Evolutionary conservation across 139 green algal genomes (phyloP).

Genomic region (Raphidocelis subcapitata): DNA sequence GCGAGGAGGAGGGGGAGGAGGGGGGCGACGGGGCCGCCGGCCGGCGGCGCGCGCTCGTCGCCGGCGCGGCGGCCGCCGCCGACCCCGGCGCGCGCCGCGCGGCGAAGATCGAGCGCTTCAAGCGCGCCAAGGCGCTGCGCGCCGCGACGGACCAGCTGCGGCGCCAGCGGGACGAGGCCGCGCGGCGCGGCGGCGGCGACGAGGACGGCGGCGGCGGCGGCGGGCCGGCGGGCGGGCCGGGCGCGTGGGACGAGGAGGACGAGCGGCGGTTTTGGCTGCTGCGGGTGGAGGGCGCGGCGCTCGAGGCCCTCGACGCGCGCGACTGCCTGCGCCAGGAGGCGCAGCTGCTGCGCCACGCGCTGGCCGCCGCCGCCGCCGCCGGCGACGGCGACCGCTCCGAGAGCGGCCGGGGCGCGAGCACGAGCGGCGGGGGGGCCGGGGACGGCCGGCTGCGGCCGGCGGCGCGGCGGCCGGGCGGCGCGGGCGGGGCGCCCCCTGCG

Average conservation of each 20-base stretch:
- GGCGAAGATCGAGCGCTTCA: constrained; percentile 66
- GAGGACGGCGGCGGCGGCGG: constrained; percentile 25
- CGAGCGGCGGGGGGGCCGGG: background rate
- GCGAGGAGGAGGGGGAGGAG: background rate
- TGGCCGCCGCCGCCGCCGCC: constrained; percentile 1
- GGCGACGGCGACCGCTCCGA: background rate
- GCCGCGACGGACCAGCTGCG: constrained; percentile 37
- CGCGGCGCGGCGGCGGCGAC: constrained; percentile 20
- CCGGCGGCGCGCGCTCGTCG: background rate
- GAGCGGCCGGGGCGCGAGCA: constrained; percentile 26
- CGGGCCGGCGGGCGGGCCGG: background rate
- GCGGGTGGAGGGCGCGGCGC: constrained; percentile 36
- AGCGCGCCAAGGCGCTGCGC: constrained; percentile 36
- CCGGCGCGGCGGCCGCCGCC: background rate
- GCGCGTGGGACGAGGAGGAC: constrained; percentile 48
- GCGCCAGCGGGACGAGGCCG: background rate
- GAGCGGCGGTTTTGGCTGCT: constrained; percentile 51
- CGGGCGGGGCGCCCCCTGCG: background rate
- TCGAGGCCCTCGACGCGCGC: constrained; percentile 43
- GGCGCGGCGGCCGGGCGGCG: constrained; percentile 7
- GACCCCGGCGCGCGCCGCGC: constrained; percentile 36
- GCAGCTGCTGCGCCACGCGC: constrained; percentile 48
- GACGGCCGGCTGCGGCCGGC: background rate
- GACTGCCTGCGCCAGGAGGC: constrained; percentile 55
- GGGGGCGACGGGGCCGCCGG: background rate